Base-by-base conservation (phyloP, 1,284 basidiomycete genomes). In the Cutaneotrichosporon daszewskae region DNA sequence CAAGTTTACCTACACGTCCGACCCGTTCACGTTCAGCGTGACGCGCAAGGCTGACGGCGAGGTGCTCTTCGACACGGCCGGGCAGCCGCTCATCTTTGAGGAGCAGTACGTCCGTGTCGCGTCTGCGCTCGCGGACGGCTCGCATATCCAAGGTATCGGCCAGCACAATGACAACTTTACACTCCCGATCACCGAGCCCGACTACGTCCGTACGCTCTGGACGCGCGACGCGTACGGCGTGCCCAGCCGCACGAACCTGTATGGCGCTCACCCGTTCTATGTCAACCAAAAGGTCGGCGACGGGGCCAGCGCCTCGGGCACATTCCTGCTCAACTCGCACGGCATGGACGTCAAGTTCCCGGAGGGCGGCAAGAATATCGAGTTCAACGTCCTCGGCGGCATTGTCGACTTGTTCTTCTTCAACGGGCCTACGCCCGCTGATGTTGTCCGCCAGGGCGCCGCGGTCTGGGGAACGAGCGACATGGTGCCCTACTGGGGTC, bases 11-110 rank as follows among this genome's bases (percentile, higher is more conserved):
- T 81, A 83, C 59, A 74, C 80, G 1, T 23, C 75, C 2, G 73
- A 74, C 0, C 82, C 83, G 0, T 87, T 87, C 60, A 79, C 80
- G 2, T 87, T 86, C 66, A 87, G 85, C 84, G 79, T 86, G 51
- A 81, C 79, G 3, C 77, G 84, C 19, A 58, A 54, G 32, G 8
- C 16, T 3, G 73, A 79, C 23, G 79, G 79, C 7, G 66, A 76
- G 17, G 51, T 64, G 22, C 67, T 88, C 32, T 89, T 88, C 59
- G 85, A 89, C 59, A 87, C 85, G n/a, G 17, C 23, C 4, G 57
- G 51, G 24, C 74, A 78, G 3, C 79, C 81, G 4, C 73, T 86
- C 4, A 76, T 87, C n/a, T 85, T 87, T 55, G 84, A 87, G 60
- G 80, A 87, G 13, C 85, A 87, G 64, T 87, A 85, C 60, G 73